Evolutionary conservation across 805 yeast genomes (phyloP), one percentile per base, ranked within the genome.

Genomic region (Suhomyces kilbournensis): DNA sequence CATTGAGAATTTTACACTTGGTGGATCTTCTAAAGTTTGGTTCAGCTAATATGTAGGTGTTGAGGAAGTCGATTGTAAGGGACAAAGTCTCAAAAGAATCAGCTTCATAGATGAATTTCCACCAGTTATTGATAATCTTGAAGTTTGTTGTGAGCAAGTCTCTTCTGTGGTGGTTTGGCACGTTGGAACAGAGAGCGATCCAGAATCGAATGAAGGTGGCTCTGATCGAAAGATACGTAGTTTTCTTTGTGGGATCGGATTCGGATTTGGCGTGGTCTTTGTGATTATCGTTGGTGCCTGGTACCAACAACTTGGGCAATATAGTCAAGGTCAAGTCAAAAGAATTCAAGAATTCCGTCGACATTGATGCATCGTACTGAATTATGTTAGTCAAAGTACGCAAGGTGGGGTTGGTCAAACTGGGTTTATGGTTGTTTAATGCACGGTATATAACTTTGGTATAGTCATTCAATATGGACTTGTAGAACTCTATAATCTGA

Each of bases 1-100:
- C 97, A 59, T 89, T 90, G 61, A 93, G 79, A 14, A 91, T 78
- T 54, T 83, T 82, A 54, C 90, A 80, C 64, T 91, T 92, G 0
- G 90, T 80, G 54, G 85, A 73, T 60, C 84, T 85, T 58, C 82
- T 82, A 63, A 84, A 86, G 10, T 78, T 69, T 2, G 72, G 61
- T 57, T 92, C 97, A 25, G 70, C 65, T 34, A 90, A 61, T 2
- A 92, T 77, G 20, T 72, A 70, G 1, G 69, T 62, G 15, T 76
- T 80, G 52, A 90, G 70, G 23, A 82, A 75, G 0, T 67, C 64
- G 2, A 89, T 51, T 0, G 85, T 71, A 20, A 63, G 49, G 0
- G 52, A 51, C 10, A 85, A 62, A 0, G 71, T 73, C 1, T 56
- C 57, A 6, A 68, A 63, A 8, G 83, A 70, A 63, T 90, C 96